A percentile compares a stretch with the other conserved stretches of the same genome.
Conservation (phyloP, 2,329 filamentous ascomycete species). For the Gnomoniopsis smithogilvyi region DNA sequence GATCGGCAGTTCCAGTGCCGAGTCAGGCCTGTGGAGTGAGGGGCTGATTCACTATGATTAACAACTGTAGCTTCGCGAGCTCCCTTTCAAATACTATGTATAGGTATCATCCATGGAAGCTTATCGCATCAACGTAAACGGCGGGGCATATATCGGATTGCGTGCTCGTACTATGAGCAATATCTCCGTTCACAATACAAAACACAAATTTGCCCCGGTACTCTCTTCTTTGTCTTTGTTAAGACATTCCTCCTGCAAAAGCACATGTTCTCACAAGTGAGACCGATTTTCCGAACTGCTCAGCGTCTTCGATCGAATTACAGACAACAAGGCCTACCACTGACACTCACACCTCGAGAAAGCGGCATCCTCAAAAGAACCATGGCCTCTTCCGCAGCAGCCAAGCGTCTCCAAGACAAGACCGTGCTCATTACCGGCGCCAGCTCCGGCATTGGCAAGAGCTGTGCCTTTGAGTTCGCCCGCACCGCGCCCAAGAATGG, state of each 20-base stretch:
- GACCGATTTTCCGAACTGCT: slow-evolving; percentile 5
- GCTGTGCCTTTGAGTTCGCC: slow-evolving; percentile 87
- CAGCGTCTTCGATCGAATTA: slow-evolving; percentile 8
- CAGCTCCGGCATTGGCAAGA: slow-evolving; percentile 84
- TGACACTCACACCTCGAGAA: background rate
- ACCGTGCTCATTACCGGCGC: slow-evolving; percentile 90
- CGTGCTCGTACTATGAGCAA: slow-evolving; percentile 9
- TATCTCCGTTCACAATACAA: background rate
- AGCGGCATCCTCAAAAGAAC: slow-evolving; percentile 22
- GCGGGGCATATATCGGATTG: slow-evolving; percentile 6
- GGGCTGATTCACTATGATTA: no score
- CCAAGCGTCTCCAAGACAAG: slow-evolving; percentile 86
- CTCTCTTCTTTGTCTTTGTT: background rate
- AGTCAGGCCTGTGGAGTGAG: background rate
- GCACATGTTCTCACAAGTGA: slow-evolving; percentile 12
- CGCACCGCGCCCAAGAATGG: slow-evolving; percentile 73
- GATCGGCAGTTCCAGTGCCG: background rate
- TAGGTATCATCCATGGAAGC: background rate
- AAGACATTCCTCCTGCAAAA: background rate
- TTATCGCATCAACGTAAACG: background rate
- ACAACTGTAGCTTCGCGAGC: background rate
- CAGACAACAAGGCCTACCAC: background rate
- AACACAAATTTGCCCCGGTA: background rate
- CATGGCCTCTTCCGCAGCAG: slow-evolving; percentile 61
- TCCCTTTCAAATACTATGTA: background rate